These are phyloP conservation scores for Phytophthora kernoviae DNA, from an alignment of 352 stramenopile genomes.

Conservation along the genomic window DNA sequence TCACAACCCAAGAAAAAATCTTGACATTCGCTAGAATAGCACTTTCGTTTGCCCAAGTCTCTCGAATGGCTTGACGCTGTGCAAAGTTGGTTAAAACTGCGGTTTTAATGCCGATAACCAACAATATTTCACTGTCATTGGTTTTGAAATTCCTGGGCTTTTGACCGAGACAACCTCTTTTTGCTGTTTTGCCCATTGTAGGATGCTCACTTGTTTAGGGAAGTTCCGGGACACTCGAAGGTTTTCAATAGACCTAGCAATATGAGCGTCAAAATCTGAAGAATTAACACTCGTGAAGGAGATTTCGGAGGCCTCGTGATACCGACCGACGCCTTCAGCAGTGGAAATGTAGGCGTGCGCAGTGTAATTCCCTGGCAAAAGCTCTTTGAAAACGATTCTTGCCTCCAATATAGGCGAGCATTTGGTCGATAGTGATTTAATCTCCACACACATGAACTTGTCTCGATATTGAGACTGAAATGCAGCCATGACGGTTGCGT, in stretches of 20 bases:
- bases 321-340: neutral
- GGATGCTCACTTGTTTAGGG: slow-evolving; percentile 9
- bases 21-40: slow-evolving; percentile 9
- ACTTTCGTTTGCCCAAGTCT: slow-evolving; percentile 35
- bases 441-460: slow-evolving; percentile 13
- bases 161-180: neutral
- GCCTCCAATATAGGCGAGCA: slow-evolving; percentile 14
- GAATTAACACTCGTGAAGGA: slow-evolving; percentile 13
- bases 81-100: slow-evolving; percentile 31
- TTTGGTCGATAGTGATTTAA: neutral
- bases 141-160: neutral
- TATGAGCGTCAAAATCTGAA: slow-evolving; percentile 6
- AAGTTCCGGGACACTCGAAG: slow-evolving; percentile 4
- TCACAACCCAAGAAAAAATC: slow-evolving; percentile 36
- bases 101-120: slow-evolving; percentile 45
- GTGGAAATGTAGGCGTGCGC: slow-evolving; percentile 9
- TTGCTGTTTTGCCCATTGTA: slow-evolving; percentile 9
- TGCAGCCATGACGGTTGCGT: neutral
- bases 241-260: neutral
- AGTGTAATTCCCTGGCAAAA: slow-evolving; percentile 8
- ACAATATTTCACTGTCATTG: neutral
- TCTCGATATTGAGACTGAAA: slow-evolving; percentile 1
- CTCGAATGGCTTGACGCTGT: slow-evolving; percentile 39
- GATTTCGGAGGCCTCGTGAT: neutral
- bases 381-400: slow-evolving; percentile 21